phyloP scores from a whole-genome alignment of 208 protist genomes.

The Leishmania braziliensis region DNA sequence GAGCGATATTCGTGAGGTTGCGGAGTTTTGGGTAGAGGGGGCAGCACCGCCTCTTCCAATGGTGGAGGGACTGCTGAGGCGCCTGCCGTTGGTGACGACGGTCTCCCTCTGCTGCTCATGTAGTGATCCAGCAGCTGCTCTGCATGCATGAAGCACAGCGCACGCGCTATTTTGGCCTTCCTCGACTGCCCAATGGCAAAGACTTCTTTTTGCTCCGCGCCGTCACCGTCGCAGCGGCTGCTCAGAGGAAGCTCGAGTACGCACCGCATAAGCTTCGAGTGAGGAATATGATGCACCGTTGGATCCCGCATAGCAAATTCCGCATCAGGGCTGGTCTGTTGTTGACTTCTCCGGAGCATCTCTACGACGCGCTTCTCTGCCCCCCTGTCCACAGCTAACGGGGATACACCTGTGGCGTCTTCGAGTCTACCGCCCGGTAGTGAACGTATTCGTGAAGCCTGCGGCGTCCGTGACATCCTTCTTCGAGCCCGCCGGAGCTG shows the following conservation, averaged over 20 bases:
- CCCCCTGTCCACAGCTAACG: conserved; percentile 21
- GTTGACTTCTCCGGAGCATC: conserved; percentile 34
- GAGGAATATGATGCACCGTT: conserved; percentile 37
- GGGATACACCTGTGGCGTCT: conserved; percentile 22
- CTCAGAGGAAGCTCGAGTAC: conserved; percentile 43
- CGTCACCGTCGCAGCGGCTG: not conserved
- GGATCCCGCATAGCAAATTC: not conserved
- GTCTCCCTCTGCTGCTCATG: conserved; percentile 13
- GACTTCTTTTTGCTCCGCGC: conserved; percentile 14
- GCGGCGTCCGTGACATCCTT: not conserved
- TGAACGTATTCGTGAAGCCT: not conserved
- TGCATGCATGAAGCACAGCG: conserved; percentile 83
- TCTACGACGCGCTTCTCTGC: conserved; percentile 43
- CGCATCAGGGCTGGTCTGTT: conserved; percentile 8
- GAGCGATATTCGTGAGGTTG: not conserved
- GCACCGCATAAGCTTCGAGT: conserved; percentile 47
- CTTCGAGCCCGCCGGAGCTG: not conserved
- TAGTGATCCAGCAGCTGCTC: conserved; percentile 69
- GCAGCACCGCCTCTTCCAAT: conserved; percentile 22
- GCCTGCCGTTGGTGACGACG: not conserved
- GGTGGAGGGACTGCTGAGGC: conserved; percentile 4
- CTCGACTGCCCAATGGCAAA: conserved; percentile 63
- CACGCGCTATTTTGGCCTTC: conserved; percentile 46
- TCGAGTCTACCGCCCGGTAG: conserved; percentile 25
- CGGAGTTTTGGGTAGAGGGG: not conserved